phyloP scores from a whole-genome alignment of 495 filamentous ascomycete species.

The Niebla homalea region DNA sequence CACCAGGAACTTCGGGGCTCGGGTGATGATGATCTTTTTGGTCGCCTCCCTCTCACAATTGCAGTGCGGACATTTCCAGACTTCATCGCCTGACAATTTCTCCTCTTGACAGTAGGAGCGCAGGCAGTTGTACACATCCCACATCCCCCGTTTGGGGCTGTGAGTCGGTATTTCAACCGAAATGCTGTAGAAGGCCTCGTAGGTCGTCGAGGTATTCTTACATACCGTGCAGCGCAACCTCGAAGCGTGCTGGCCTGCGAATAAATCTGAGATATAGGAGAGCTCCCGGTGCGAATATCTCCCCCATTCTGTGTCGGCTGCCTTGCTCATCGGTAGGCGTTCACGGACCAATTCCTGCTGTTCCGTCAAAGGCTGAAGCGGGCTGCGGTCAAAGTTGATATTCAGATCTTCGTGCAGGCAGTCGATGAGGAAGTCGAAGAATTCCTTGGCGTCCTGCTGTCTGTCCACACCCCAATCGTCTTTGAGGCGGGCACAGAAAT shows the following conservation, averaged over 20 bases:
- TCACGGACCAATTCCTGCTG: slow-evolving; percentile 53
- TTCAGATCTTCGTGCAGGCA: slow-evolving; percentile 68
- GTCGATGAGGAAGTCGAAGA: slow-evolving; percentile 59
- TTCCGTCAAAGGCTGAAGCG: slow-evolving; percentile 43
- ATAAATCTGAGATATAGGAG: slow-evolving; percentile 53
- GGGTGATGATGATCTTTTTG: slow-evolving; percentile 61
- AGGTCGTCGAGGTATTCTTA: slow-evolving; percentile 53
- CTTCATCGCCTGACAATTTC: slow-evolving; percentile 49
- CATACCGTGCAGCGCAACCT: slow-evolving; percentile 51
- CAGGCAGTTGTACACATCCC: slow-evolving; percentile 49
- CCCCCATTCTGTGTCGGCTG: slow-evolving; percentile 52
- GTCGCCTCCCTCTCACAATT: slow-evolving; percentile 54
- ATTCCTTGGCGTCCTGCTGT: slow-evolving; percentile 72
- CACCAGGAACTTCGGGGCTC: slow-evolving; percentile 57
- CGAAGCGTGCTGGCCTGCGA: slow-evolving; percentile 58
- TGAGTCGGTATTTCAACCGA: slow-evolving; percentile 49
- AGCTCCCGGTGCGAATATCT: slow-evolving; percentile 55
- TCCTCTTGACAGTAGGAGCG: slow-evolving; percentile 57
- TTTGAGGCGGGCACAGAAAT: slow-evolving; percentile 43
- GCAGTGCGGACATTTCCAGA: slow-evolving; percentile 61
- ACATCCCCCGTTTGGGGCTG: slow-evolving; percentile 22
- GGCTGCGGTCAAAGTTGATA: slow-evolving; percentile 43
- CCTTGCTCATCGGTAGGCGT: slow-evolving; percentile 43
- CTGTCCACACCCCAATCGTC: slow-evolving; percentile 46
- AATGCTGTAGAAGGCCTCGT: slow-evolving; percentile 58